Base-by-base conservation (phyloP, 148 eudicot species). In the Pouteria glomerata region DNA sequence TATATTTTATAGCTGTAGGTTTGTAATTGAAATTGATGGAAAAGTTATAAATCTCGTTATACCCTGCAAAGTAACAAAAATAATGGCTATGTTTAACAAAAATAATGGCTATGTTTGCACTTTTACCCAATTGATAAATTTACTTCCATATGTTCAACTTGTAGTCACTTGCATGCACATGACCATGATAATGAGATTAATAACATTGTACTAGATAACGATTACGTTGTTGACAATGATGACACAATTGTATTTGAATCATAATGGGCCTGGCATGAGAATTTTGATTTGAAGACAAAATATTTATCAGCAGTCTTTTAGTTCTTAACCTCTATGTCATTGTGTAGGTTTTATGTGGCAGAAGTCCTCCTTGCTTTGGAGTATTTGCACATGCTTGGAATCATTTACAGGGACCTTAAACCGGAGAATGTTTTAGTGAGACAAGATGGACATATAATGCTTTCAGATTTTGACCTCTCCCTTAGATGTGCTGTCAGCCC, bases 401-500 rank as follows among this genome's bases (percentile, higher is more conserved):
- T 94, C 57, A 88, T 94, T 18, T 94, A 94, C 82, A 79, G 98
- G 68, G 98, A 94, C 75, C 86, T 94, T 19, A 94, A 94, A 73
- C 98, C 97, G 0, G 98, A 94, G 79, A 94, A 94, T 69, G 96
- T 94, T 19, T 77, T 94, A 12, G 98, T 94, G 55, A 70, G 98
- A 71, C 93, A 89, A 66, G 98, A 94, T 47, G 98, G 98, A 27
- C 98, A 94, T 64, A 91, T 94, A 73, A 94, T 94, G 98, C 96
- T 94, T 42, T 94, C 98, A 3, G 98, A 94, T 84, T 94, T 94
- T 44, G 98, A 94, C 78, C 98, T 94, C 72, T 91, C 97, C 59
- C 75, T 94, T 16, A 84, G 98, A 74, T 94, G 98, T 27, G 67
- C 88, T 3, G 92, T 89, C 69, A 76, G 85, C 73, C 98, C 98